A percentile compares a stretch with the other conserved stretches of the same genome.
These are phyloP conservation scores for Microdochium bolleyi DNA, from an alignment of 2,329 filamentous ascomycete genomes.

Conservation along the genomic window DNA sequence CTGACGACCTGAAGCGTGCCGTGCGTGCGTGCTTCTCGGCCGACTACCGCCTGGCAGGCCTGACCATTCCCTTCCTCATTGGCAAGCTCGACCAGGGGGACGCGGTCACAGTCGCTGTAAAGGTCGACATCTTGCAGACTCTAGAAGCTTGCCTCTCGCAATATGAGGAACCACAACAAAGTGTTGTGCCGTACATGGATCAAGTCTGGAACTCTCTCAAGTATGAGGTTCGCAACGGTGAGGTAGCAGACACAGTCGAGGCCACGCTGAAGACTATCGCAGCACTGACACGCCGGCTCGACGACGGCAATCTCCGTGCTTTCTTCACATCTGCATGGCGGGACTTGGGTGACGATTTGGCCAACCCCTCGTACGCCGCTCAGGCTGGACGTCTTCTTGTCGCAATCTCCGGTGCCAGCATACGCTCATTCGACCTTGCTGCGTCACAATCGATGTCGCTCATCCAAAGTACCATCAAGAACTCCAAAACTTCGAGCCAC, in stretches of 20 bases:
- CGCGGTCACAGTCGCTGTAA: conserved; percentile 49
- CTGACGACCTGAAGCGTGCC: conserved; percentile 45
- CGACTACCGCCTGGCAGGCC: conserved; percentile 33
- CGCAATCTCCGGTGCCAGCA: conserved; percentile 39
- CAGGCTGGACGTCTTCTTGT: conserved; percentile 44
- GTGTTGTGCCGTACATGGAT: conserved; percentile 38
- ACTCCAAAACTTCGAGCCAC: conserved; percentile 41
- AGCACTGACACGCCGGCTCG: conserved; percentile 36
- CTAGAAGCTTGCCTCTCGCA: conserved; percentile 43
- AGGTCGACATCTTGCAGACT: conserved; percentile 51
- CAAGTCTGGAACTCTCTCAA: conserved; percentile 54
- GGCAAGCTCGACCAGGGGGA: conserved; percentile 52
- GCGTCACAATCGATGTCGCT: conserved; percentile 36
- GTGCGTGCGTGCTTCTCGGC: conserved; percentile 47
- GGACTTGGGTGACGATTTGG: conserved; percentile 45
- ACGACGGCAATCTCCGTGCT: conserved; percentile 31
- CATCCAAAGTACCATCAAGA: conserved; percentile 40
- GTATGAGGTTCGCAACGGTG: conserved; percentile 54
- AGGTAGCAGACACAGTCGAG: conserved; percentile 48
- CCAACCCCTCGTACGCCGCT: conserved; percentile 42
- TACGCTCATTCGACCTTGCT: conserved; percentile 37
- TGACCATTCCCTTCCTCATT: conserved; percentile 44
- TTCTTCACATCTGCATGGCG: conserved; percentile 41
- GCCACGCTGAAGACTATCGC: conserved; percentile 47
- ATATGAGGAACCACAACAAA: conserved; percentile 37